A percentile compares a stretch with the other conserved stretches of the same genome.
phyloP scores from a whole-genome alignment of 1,284 basidiomycete species.

The Rhodotorula mucilaginosa region DNA sequence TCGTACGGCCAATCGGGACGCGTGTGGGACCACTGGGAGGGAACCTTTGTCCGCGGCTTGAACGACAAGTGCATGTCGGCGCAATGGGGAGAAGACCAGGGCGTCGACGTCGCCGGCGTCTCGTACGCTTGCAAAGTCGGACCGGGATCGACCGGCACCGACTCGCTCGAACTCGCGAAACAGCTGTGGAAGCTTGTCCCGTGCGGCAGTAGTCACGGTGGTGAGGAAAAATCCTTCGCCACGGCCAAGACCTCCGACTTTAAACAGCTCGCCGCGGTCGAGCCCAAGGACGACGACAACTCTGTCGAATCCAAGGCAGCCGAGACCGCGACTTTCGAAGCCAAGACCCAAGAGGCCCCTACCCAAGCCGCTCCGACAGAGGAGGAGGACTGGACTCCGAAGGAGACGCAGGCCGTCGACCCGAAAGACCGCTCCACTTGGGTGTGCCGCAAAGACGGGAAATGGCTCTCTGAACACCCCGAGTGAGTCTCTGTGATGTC shows the following conservation, averaged over 20 bases:
- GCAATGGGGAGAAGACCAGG: conserved; percentile 25
- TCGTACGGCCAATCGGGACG: conserved; percentile 24
- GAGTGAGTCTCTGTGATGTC: not conserved
- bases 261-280: not conserved
- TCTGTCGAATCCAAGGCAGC: not conserved
- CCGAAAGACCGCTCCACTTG: conserved; percentile 27
- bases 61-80: conserved; percentile 23
- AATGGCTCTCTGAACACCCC: conserved; percentile 22
- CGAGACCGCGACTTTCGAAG: not conserved
- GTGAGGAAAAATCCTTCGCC: not conserved
- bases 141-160: conserved; percentile 13
- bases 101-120: conserved; percentile 31
- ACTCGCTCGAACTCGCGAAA: conserved; percentile 33
- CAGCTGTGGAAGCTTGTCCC: conserved; percentile 36
- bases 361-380: not conserved
- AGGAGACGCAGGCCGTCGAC: conserved; percentile 8
- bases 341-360: not conserved
- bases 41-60: conserved; percentile 16
- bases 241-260: not conserved
- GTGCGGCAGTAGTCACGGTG: not conserved
- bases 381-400: not conserved
- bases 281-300: conserved; percentile 3
- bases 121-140: conserved; percentile 37
- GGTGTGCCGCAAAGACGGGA: conserved; percentile 28
- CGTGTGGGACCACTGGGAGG: conserved; percentile 13